Evolutionary conservation across 2,329 filamentous ascomycete genomes (phyloP).

Genomic region (Fusarium pseudograminearum): DNA sequence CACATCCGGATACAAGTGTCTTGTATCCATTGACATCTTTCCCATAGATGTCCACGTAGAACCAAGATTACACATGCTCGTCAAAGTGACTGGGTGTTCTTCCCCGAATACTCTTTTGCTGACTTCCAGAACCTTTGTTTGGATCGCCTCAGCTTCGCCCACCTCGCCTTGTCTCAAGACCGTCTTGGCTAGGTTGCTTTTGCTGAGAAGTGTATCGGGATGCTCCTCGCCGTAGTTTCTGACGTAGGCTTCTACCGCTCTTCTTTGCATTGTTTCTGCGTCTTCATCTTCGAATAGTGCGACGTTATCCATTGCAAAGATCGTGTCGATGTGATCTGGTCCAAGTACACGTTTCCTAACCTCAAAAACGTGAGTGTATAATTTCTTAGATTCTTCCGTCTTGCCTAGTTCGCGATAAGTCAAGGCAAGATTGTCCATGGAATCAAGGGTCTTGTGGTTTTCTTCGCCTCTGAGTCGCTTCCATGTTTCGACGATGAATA

Average conservation of each 20-base stretch:
- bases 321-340: neutral
- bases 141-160: slow-evolving; percentile 6
- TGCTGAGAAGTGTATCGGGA: neutral
- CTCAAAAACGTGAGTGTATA: neutral
- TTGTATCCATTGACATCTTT: neutral
- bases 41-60: neutral
- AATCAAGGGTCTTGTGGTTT: neutral
- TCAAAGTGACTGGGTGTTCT: slow-evolving; percentile 14
- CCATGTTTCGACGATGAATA: neutral
- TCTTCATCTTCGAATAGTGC: neutral
- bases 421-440: neutral
- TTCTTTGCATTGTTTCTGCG: neutral
- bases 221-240: neutral
- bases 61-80: neutral
- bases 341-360: neutral
- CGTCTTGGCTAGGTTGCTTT: neutral
- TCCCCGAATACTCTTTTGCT: slow-evolving; percentile 9
- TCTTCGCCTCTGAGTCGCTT: neutral
- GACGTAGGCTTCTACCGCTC: neutral
- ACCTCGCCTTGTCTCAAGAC: neutral
- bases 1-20: neutral
- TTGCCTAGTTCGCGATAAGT: neutral
- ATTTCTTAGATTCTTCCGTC: neutral
- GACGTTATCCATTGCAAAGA: neutral
- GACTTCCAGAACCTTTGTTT: neutral